Percentiles rank a stretch among this genome's conserved stretches.
phyloP scores from a whole-genome alignment of 1,284 basidiomycete species.

The Ganoderma boninense region DNA sequence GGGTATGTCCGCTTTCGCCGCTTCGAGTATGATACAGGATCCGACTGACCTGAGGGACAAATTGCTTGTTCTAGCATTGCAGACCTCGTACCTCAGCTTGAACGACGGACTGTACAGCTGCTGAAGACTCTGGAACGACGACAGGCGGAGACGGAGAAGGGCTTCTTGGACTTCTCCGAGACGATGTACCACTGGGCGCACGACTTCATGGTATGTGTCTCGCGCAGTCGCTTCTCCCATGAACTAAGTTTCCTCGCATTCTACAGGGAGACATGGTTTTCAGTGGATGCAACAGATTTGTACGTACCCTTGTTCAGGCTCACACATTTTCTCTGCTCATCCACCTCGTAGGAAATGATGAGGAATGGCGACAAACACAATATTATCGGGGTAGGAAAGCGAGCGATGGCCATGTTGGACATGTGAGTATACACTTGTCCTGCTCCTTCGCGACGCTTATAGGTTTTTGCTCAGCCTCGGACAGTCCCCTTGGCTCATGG shows the following conservation, averaged over 20 bases:
- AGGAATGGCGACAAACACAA: constrained; percentile 32
- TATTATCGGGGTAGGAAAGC: constrained; percentile 27
- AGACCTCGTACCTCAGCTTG: constrained; percentile 9
- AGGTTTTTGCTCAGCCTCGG: constrained; percentile 19
- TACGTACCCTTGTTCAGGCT: background rate
- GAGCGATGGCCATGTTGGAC: constrained; percentile 27
- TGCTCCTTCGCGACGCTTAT: background rate
- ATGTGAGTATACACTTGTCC: constrained; percentile 1
- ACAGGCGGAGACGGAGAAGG: background rate
- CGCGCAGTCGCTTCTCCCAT: too few relatives aligned
- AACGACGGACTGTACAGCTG: constrained; percentile 22
- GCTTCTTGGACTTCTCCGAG: constrained; percentile 24
- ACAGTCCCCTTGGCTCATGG: constrained; percentile 32
- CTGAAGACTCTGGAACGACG: constrained; percentile 18
- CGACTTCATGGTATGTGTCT: constrained; percentile 28
- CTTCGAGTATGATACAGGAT: too few relatives aligned
- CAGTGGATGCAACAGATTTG: constrained; percentile 24
- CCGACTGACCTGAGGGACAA: background rate
- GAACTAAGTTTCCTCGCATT: background rate
- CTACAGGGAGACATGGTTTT: constrained; percentile 32
- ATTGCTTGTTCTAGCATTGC: background rate
- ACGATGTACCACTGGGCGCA: constrained; percentile 31
- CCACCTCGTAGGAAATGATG: constrained; percentile 22
- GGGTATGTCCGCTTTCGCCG: background rate
- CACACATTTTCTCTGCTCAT: background rate